phyloP scores from a whole-genome alignment of 225 moss, liverwort and hornwort species.

The Ulota crispa region DNA sequence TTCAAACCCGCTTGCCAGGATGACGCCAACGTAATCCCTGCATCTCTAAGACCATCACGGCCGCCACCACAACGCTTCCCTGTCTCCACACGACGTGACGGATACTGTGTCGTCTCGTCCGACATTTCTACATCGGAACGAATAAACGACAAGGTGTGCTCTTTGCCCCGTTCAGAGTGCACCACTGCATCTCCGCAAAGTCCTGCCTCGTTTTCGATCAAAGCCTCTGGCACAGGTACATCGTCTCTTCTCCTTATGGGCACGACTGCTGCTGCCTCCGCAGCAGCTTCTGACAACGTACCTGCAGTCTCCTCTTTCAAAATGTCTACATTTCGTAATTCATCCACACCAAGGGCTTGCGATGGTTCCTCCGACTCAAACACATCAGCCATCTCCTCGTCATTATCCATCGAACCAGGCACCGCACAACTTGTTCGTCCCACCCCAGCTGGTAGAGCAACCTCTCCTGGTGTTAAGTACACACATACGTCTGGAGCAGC shows the following conservation, averaged over 20 bases:
- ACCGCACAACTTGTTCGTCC: slow-evolving; percentile 13
- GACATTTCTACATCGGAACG: background rate
- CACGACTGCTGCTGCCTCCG: background rate
- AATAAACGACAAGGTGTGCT: background rate
- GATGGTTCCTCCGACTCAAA: background rate
- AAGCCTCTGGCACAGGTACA: background rate
- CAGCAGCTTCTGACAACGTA: slow-evolving; percentile 19
- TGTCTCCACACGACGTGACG: slow-evolving; percentile 1
- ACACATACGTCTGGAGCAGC: background rate
- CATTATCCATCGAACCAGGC: slow-evolving; percentile 13
- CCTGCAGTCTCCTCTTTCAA: background rate
- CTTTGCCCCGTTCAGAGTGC: background rate
- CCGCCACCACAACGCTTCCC: slow-evolving; percentile 2
- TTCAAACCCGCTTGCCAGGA: slow-evolving; percentile 7
- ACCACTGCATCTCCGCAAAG: slow-evolving; percentile 7
- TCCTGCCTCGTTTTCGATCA: background rate
- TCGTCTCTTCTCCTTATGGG: background rate
- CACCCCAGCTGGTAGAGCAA: slow-evolving; percentile 5
- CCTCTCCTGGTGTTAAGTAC: background rate
- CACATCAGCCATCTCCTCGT: slow-evolving; percentile 1
- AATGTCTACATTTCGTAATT: background rate
- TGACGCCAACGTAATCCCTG: slow-evolving; percentile 9
- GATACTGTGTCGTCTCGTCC: background rate
- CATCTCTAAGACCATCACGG: background rate
- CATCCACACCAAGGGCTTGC: slow-evolving; percentile 7